A percentile compares a stretch with the other conserved stretches of the same genome.
These are phyloP conservation scores for Rhodotorula sp. DNA, from an alignment of 1,284 basidiomycete genomes.

Conservation along the genomic window DNA sequence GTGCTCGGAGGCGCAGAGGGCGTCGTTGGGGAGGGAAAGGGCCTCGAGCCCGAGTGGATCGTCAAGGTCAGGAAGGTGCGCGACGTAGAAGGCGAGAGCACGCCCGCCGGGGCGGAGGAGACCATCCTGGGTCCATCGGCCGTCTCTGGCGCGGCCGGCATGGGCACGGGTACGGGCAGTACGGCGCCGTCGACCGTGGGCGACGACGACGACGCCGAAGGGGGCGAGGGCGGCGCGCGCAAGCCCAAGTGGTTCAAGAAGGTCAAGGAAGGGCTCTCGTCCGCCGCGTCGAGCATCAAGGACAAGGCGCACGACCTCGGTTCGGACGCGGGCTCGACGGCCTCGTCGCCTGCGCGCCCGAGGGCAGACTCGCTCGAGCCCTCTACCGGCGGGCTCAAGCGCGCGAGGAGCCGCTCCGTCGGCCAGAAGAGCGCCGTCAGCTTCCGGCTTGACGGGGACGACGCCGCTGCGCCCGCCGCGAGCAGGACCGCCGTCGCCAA, in stretches of 20 bases:
- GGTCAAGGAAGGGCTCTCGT: constrained; percentile 13
- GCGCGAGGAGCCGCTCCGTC: neutral
- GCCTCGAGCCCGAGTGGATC: constrained; percentile 29
- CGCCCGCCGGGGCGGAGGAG: neutral
- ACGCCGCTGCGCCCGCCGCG: neutral
- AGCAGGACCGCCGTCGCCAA: neutral
- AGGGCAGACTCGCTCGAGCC: constrained; percentile 7
- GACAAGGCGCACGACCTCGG: constrained; percentile 9
- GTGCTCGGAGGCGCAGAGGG: constrained; percentile 16
- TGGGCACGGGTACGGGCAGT: neutral
- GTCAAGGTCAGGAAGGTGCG: constrained; percentile 7
- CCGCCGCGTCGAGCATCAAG: constrained; percentile 13
- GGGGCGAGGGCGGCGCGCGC: neutral
- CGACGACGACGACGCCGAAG: neutral
- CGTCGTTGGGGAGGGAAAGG: constrained; percentile 29
- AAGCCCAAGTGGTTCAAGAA: constrained; percentile 21
- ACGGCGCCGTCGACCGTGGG: neutral
- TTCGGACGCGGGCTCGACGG: constrained; percentile 1
- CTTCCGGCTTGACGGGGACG: neutral
- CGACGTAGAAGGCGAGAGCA: neutral
- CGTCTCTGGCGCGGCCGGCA: no score
- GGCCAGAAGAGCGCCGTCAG: neutral
- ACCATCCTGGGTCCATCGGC: neutral
- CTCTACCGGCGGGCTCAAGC: neutral
- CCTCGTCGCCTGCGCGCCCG: neutral